Base-by-base conservation (phyloP, 441 rosid genomes). In the Geranium incanum region DNA sequence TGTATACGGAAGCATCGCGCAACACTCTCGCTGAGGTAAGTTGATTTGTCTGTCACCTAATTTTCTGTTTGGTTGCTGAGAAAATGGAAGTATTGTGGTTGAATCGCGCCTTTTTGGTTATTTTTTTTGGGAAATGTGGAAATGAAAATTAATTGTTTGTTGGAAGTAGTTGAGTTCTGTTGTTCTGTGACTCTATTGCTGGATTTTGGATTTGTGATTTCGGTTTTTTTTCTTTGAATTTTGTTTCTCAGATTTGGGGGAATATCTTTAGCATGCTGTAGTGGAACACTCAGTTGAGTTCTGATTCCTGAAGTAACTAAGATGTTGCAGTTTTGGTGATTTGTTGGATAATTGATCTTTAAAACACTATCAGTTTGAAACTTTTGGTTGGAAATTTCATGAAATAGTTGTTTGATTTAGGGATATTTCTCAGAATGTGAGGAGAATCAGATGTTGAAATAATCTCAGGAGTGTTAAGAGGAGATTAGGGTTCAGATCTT, bases 31-130 rank as follows among this genome's bases (percentile, higher is more conserved):
- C 50, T 43, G 50, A 43, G 50, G 50, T 43, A 43, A 43, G 11
- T 28, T 28, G 33, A 43, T 1, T 43, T 43, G 11, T 43, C 12
- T 11, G 9, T 79, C 99, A 95, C 74, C 92, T 43, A 43, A 6
- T 43, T 95, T 45, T 94, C 99, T 36, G 97, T 95, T 23, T 89
- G 88, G 69, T 74, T 92, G 68, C 74, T 43, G 94, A 63, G 99
- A 95, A 16, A 95, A 43, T 43, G 11, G 50, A 43, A 8, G 50
- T 43, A 43, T 43, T 28, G 33, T 28, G 3, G 33, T 28, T 28
- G 33, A 28, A 28, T 28, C 33, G 33, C 33, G 33, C 33, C 33
- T 6, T 43, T 8, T 43, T 43, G 6, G 50, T 43, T 43, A 0
- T 28, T 43, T 6, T 43, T 43, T 11, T 43, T 43, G 50, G 50